These are phyloP conservation scores for Chiua virens DNA, from an alignment of 768 basidiomycete species.

Conservation along the genomic window DNA sequence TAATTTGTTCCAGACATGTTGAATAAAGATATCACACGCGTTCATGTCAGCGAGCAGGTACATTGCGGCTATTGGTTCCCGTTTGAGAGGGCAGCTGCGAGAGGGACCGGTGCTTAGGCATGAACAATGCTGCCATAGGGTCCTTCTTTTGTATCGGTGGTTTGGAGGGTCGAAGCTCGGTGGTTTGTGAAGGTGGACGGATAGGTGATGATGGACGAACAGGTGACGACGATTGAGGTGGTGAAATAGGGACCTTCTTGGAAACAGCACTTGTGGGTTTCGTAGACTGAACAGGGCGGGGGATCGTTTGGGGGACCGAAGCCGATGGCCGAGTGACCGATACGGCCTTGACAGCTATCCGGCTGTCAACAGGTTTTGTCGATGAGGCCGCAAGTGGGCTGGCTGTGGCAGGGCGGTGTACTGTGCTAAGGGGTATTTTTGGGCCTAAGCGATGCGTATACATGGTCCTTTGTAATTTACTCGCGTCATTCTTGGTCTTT, in stretches of 20 bases:
- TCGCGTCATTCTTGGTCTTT: slow-evolving; percentile 71
- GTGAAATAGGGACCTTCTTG: slow-evolving; percentile 31
- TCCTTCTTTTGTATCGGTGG: slow-evolving; percentile 54
- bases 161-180: slow-evolving; percentile 37
- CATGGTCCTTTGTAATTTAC: slow-evolving; percentile 62
- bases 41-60: slow-evolving; percentile 22
- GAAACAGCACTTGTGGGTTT: slow-evolving; percentile 7
- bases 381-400: slow-evolving; percentile 37
- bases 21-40: background rate
- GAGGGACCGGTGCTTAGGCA: slow-evolving; percentile 71
- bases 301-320: slow-evolving; percentile 8
- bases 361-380: slow-evolving; percentile 30
- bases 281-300: slow-evolving; percentile 34
- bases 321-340: slow-evolving; percentile 36
- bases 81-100: slow-evolving; percentile 49
- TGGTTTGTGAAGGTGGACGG: slow-evolving; percentile 16
- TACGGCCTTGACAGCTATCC: slow-evolving; percentile 55
- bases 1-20: background rate
- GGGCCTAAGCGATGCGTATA: slow-evolving; percentile 53
- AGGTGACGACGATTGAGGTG: slow-evolving; percentile 12
- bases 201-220: slow-evolving; percentile 9
- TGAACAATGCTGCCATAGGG: slow-evolving; percentile 61
- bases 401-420: slow-evolving; percentile 36
- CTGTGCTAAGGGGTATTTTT: slow-evolving; percentile 49
- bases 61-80: slow-evolving; percentile 18